Evolutionary conservation across 768 basidiomycete species (phyloP), one percentile per base, ranked within the genome.

Genomic region (Leccinum ochraceum): DNA sequence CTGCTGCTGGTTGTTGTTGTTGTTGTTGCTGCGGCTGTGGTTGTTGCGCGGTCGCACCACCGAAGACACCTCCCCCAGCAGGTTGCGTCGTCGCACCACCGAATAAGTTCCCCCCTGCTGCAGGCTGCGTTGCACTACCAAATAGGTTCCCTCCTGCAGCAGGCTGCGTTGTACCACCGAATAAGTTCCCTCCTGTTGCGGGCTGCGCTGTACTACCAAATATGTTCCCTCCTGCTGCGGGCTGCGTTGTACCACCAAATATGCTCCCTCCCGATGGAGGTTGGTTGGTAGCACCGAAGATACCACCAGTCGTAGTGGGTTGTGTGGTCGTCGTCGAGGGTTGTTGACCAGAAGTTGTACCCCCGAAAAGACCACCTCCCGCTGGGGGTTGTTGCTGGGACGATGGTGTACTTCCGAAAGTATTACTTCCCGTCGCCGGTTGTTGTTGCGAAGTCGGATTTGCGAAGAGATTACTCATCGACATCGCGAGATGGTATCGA

Each of bases 361-460:
- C 44, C 42, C 69, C 68, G 17, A 69, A 69, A 36, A 65, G 58
- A n/a, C 60, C 37, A 10, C 65, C 50, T 26, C 68, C 69, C 14
- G 54, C 50, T 16, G 64, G 56, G 6, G 66, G 59, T 57, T 64
- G 70, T 50, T 67, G 71, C 32, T 76, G 73, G 36, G 72, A 59
- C 14, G 58, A 55, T 63, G 62, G 60, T 8, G 63, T 62, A 42
- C 32, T 58, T 24, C 73, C 74, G n/a, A 74, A 75, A 17, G 75
- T 24, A 58, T 26, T 53, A 14, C 67, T 62, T 1, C 69, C 65
- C 30, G 74, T 49, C 37, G 69, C 52, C 0, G 66, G 63, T n/a
- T 67, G 69, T 58, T 69, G 68, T 16, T 69, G 73, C 16, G 61
- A 26, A 17, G 59, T 53, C 26, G 71, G 13, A 26, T 71, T 71